These are phyloP conservation scores for Anthracocystis walkeri DNA, from an alignment of 1,284 basidiomycete species.

Conservation along the genomic window DNA sequence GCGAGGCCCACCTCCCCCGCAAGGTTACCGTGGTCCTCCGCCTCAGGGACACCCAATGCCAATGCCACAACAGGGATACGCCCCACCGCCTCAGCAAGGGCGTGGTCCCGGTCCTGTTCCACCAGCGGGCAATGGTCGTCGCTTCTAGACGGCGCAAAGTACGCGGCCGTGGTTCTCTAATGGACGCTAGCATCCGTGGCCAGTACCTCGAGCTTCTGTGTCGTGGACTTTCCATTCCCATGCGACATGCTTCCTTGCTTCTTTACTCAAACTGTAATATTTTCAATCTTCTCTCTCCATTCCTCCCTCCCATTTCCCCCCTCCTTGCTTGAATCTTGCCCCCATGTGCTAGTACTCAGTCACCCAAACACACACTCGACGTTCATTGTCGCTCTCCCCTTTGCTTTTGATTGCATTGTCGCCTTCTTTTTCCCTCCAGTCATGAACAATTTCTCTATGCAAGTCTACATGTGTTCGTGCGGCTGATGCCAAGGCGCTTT, in stretches of 20 bases:
- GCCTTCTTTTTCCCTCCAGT: constrained; percentile 13
- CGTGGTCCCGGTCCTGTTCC: constrained; percentile 37
- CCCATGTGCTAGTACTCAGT: constrained; percentile 5
- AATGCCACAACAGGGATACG: constrained; percentile 39
- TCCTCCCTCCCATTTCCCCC: not conserved
- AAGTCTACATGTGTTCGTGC: constrained; percentile 9
- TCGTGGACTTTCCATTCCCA: too few relatives aligned
- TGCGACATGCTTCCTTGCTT: not conserved
- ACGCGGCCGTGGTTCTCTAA: too few relatives aligned
- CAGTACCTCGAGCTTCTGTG: too few relatives aligned
- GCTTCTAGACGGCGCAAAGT: constrained; percentile 17
- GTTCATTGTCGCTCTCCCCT: constrained; percentile 1
- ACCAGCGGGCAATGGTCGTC: constrained; percentile 34
- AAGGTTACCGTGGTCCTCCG: constrained; percentile 34
- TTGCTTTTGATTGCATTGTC: constrained; percentile 8
- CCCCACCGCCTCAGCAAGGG: constrained; percentile 28
- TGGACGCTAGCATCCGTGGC: too few relatives aligned
- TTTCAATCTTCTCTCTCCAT: not conserved
- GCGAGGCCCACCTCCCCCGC: constrained; percentile 35
- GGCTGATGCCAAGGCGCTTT: not conserved
- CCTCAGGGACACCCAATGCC: constrained; percentile 22
- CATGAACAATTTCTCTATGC: constrained; percentile 33
- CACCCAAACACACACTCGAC: constrained; percentile 1
- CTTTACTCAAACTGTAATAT: not conserved
- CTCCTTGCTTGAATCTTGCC: constrained; percentile 1